These are phyloP conservation scores for Chlamydomonas sp. DNA, from an alignment of 139 green algal species.

Conservation along the genomic window DNA sequence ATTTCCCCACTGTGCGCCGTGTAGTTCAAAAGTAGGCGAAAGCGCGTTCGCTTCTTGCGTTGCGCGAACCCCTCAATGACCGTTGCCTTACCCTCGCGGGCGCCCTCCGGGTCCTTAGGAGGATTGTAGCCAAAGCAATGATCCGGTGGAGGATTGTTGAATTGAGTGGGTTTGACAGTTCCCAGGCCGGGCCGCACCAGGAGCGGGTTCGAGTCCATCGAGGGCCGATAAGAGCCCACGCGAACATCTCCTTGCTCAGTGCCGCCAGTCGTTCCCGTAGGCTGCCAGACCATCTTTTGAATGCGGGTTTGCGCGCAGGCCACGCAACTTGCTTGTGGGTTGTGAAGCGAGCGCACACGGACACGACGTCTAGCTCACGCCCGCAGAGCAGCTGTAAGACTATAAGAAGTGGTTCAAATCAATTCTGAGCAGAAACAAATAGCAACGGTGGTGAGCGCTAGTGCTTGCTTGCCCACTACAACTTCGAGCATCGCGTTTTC, in stretches of 20 bases:
- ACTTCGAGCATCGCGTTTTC: too few species aligned
- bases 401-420: too few species aligned
- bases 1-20: too few species aligned
- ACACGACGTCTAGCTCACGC: too few species aligned
- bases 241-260: background rate
- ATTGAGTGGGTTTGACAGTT: conserved; percentile 30
- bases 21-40: background rate
- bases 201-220: conserved; percentile 43
- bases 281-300: conserved; percentile 39
- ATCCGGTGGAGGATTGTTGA: conserved; percentile 40
- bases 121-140: conserved; percentile 43
- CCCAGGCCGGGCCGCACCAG: conserved; percentile 27
- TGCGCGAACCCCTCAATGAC: background rate
- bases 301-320: background rate
- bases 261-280: background rate
- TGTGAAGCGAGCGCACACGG: too few species aligned
- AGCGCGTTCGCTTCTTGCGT: background rate
- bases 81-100: conserved; percentile 29
- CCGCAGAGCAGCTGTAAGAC: too few species aligned
- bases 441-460: too few species aligned
- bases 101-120: conserved; percentile 39
- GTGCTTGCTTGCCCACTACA: too few species aligned
- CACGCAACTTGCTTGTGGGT: background rate
- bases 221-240: conserved; percentile 11
- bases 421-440: too few species aligned